These are phyloP conservation scores for Cyberlindnera nakhonratchasimensis DNA, from an alignment of 805 yeast species.

Conservation along the genomic window DNA sequence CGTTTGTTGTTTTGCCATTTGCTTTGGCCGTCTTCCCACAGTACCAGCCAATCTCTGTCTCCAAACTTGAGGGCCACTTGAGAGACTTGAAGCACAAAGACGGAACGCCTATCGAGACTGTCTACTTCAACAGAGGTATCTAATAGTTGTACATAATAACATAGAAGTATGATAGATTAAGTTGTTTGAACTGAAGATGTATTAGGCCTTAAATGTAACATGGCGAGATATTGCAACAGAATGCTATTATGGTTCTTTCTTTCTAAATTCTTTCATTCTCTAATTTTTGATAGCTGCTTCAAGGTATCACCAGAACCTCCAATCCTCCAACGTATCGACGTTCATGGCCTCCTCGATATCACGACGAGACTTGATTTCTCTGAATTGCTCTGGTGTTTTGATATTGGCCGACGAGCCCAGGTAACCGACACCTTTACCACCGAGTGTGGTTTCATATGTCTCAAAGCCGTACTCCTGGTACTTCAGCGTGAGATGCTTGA, in stretches of 20 bases:
- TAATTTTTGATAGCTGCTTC: too few species aligned
- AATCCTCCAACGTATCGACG: conserved; percentile 37
- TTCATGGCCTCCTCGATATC: conserved; percentile 49
- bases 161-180: background rate
- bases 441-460: conserved; percentile 74
- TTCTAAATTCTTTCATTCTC: too few species aligned
- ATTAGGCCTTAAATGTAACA: too few species aligned
- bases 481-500: conserved; percentile 35
- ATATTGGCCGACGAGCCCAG: conserved; percentile 20
- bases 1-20: conserved; percentile 86
- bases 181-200: too few species aligned
- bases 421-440: conserved; percentile 85
- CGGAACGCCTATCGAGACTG: conserved; percentile 54
- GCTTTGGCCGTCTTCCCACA: conserved; percentile 97
- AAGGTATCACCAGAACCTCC: conserved; percentile 64
- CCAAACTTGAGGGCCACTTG: conserved; percentile 62
- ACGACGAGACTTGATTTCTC: conserved; percentile 37
- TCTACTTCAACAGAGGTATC: conserved; percentile 93
- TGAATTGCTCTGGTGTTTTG: conserved; percentile 34
- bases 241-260: too few species aligned
- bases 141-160: conserved; percentile 31
- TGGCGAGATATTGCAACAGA: too few species aligned
- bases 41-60: conserved; percentile 58
- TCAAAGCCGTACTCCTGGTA: conserved; percentile 55
- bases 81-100: conserved; percentile 54